Conservation (phyloP, 140 eudicot species). For the Stevia rebaudiana region DNA sequence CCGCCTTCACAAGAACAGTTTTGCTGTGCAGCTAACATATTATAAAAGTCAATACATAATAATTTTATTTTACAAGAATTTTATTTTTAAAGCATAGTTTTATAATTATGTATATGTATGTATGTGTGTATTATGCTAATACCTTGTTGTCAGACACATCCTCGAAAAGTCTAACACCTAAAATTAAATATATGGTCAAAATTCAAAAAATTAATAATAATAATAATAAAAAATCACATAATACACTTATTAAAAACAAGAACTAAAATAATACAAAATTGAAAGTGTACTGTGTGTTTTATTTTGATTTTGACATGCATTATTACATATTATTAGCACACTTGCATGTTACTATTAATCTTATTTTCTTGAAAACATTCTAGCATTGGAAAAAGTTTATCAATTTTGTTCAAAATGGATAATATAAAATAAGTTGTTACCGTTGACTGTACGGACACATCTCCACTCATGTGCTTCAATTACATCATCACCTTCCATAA, state of each 20-base stretch:
- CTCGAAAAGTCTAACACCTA: constrained; percentile 90
- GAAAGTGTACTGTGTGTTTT: not conserved
- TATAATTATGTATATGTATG: not conserved
- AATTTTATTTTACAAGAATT: not conserved
- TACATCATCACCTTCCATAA: constrained; percentile 72
- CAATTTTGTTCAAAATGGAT: not conserved
- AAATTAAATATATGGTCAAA: constrained; percentile 17
- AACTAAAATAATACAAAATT: not conserved
- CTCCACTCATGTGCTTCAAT: constrained; percentile 88
- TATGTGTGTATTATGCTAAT: constrained; percentile 5
- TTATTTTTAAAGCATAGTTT: not conserved
- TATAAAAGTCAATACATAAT: not conserved
- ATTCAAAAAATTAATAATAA: too few relatives aligned
- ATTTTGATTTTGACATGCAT: not conserved
- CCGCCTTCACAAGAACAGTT: constrained; percentile 84
- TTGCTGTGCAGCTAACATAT: constrained; percentile 49
- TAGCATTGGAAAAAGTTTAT: not conserved
- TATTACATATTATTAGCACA: not conserved
- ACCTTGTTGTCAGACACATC: constrained; percentile 76
- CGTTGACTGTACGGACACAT: constrained; percentile 74
- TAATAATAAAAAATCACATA: constrained; percentile 2
- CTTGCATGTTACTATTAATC: not conserved
- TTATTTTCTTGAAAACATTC: not conserved
- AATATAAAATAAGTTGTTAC: constrained; percentile 31
- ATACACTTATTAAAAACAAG: not conserved